Base-by-base conservation (phyloP, 257 asterid genomes). In the Solanum peruvianum region DNA sequence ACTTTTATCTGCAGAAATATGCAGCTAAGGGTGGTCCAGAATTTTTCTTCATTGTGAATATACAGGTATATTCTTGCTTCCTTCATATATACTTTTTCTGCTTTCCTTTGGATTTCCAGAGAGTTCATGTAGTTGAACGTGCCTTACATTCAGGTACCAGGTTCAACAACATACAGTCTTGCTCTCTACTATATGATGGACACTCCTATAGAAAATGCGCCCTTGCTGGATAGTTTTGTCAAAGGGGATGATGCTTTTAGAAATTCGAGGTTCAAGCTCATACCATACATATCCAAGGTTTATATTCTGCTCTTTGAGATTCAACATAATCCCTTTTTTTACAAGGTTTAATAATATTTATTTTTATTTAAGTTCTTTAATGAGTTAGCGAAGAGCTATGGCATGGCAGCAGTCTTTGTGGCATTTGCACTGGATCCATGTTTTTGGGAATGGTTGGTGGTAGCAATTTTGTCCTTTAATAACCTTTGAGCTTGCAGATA, bases 201-300 rank as follows among this genome's bases (percentile, higher is more conserved):
- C 75, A 92, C 98, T 88, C 99, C 98, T 25, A 31, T 96, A 67
- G 95, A 96, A 94, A 95, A 93, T 42, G 80, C 95, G 85, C 99
- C 99, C 21, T 91, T 96, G 93, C 96, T 97, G 21, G 96, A 97
- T 92, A 94, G 96, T 89, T 97, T 97, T 85, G 92, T 97, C 90
- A 92, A 93, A 69, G 99, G 99, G 60, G 99, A 97, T 82, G 98
- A 97, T 93, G 95, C 98, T 82, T 96, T 89, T 85, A 91, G 99
- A 91, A 96, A 97, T 92, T 94, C 99, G 9, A 95, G 98, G 96
- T 97, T 97, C 95, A 97, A 97, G 92, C 99, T 97, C 92, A 97
- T 97, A 89, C 99, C 99, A 58, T 97, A 95, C 88, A 96, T 97
- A 89, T 97, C 99, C 9, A 92, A 93, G 98, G 99, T 97, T 86